Evolutionary conservation across 352 stramenopile genomes (phyloP).

Genomic region (Phytophthora sp.): DNA sequence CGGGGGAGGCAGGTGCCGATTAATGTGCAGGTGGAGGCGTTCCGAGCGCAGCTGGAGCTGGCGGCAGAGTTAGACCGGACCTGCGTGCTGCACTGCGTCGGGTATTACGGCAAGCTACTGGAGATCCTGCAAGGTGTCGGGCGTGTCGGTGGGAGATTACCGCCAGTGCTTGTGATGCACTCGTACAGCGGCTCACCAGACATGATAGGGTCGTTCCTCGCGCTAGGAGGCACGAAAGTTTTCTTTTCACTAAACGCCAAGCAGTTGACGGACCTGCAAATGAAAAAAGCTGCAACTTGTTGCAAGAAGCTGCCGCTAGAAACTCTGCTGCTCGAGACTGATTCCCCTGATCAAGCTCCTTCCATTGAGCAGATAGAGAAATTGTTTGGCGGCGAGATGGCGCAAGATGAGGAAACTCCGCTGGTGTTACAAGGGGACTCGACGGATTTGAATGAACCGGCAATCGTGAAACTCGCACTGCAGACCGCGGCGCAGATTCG

Average conservation of each 20-base stretch:
- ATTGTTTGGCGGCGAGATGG: slow-evolving; percentile 4
- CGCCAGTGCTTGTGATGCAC: slow-evolving; percentile 67
- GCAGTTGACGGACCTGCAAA: slow-evolving; percentile 49
- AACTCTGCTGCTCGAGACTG: slow-evolving; percentile 72
- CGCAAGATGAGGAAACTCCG: slow-evolving; percentile 1
- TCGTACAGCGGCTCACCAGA: slow-evolving; percentile 68
- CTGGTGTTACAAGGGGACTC: slow-evolving; percentile 29
- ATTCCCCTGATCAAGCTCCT: slow-evolving; percentile 73
- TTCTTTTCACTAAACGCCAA: slow-evolving; percentile 85
- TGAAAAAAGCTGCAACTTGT: slow-evolving; percentile 45
- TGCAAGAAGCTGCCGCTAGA: slow-evolving; percentile 53
- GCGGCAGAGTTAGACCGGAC: slow-evolving; percentile 54
- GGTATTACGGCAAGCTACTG: slow-evolving; percentile 69
- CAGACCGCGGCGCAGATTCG: slow-evolving; percentile 48
- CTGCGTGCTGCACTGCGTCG: slow-evolving; percentile 81
- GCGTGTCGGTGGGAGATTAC: slow-evolving; percentile 30
- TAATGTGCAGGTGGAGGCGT: slow-evolving; percentile 52
- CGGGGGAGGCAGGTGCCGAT: slow-evolving; percentile 53
- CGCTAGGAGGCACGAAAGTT: slow-evolving; percentile 44
- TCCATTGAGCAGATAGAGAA: slow-evolving; percentile 22
- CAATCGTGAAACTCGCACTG: slow-evolving; percentile 57
- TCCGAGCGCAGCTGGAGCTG: slow-evolving; percentile 59
- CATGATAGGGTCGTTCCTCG: slow-evolving; percentile 60
- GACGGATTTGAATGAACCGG: slow-evolving; percentile 54
- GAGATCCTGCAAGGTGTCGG: slow-evolving; percentile 46